These are phyloP conservation scores for Hura crepitans DNA, from an alignment of 441 rosid genomes.

Conservation along the genomic window DNA sequence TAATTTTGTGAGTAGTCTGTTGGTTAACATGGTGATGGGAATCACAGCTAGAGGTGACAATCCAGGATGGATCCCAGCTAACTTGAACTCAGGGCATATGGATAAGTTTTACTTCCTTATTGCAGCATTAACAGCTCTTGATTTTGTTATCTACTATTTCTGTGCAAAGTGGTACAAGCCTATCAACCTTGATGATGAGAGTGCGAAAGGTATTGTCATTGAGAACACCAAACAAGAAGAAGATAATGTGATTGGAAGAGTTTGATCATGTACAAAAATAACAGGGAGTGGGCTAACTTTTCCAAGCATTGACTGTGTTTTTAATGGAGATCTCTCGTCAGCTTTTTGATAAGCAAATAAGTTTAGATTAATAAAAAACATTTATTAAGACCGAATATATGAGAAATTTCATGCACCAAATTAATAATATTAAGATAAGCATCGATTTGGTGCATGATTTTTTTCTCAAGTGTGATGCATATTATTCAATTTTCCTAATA, in stretches of 20 bases:
- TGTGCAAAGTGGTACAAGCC: conserved; percentile 75
- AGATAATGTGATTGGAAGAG: conserved; percentile 20
- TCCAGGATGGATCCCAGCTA: conserved; percentile 80
- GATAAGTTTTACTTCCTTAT: conserved; percentile 72
- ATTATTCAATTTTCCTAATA: no score
- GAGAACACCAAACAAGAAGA: neutral
- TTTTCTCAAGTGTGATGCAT: no score
- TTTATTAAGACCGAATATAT: no score
- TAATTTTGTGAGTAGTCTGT: conserved; percentile 69
- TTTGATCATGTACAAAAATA: neutral
- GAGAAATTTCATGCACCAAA: no score
- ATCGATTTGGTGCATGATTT: no score
- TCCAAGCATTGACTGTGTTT: no score
- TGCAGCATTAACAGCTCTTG: conserved; percentile 56
- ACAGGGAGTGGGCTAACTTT: neutral
- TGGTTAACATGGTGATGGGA: conserved; percentile 66
- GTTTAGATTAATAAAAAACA: no score
- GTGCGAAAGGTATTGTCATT: no score
- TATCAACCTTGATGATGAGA: conserved; percentile 42
- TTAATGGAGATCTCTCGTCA: no score
- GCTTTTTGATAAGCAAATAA: no score
- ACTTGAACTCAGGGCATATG: conserved; percentile 68
- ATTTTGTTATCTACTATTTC: conserved; percentile 53
- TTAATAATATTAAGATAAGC: no score
- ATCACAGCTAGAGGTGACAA: conserved; percentile 48